Evolutionary conservation across 129 eudicot species (phyloP).

Genomic region (Flaveria robusta): DNA sequence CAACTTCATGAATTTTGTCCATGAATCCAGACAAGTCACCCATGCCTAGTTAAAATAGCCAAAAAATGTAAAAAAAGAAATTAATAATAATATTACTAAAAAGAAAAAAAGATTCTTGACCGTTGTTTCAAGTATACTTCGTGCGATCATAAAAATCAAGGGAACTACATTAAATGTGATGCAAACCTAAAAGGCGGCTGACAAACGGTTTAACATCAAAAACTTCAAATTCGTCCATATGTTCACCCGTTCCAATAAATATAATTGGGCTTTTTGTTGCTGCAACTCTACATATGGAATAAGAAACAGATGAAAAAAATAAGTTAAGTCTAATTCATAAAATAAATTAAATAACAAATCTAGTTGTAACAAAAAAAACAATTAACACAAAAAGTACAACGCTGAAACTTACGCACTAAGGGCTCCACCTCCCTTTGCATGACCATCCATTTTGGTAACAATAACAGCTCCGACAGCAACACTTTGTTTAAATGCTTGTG

Average conservation of each 20-base stretch:
- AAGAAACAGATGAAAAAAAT: not conserved
- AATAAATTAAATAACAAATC: not conserved
- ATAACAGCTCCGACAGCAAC: slow-evolving; percentile 98
- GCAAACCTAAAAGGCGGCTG: slow-evolving; percentile 87
- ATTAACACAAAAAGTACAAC: slow-evolving; percentile 20
- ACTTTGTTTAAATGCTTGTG: slow-evolving; percentile 96
- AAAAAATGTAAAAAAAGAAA: slow-evolving; percentile 2
- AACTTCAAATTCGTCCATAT: slow-evolving; percentile 92
- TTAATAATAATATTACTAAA: no score
- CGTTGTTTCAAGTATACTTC: not conserved
- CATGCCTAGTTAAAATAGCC: slow-evolving; percentile 58
- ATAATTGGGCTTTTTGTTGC: slow-evolving; percentile 94
- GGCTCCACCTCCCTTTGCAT: slow-evolving; percentile 99
- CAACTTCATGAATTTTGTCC: slow-evolving; percentile 96
- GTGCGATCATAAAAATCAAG: not conserved
- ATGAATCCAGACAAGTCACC: slow-evolving; percentile 87
- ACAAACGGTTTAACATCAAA: slow-evolving; percentile 94
- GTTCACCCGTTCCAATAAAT: slow-evolving; percentile 98
- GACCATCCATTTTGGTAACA: slow-evolving; percentile 94
- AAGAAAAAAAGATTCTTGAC: not conserved
- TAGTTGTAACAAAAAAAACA: not conserved
- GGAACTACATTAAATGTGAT: not conserved
- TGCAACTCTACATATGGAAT: slow-evolving; percentile 67
- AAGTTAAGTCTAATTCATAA: no score
- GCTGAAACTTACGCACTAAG: slow-evolving; percentile 89